These are phyloP conservation scores for Leccinum uliginosum DNA, from an alignment of 768 basidiomycete species.

Conservation along the genomic window DNA sequence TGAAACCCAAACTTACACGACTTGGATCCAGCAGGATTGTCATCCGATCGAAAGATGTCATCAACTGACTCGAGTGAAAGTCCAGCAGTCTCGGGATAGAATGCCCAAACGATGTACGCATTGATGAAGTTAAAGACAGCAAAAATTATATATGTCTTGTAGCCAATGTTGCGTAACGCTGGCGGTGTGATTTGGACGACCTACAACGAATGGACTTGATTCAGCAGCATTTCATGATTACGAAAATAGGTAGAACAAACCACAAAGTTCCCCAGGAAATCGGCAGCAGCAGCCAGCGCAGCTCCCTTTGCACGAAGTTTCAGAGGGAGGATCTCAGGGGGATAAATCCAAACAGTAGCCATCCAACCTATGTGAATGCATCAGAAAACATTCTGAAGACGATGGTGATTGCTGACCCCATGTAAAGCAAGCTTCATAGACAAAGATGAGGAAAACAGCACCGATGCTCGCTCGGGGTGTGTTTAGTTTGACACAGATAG, in stretches of 20 bases:
- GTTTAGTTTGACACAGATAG: conserved; percentile 5
- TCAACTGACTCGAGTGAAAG: conserved; percentile 7
- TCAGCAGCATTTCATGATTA: background rate
- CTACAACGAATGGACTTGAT: background rate
- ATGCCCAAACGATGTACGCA: background rate
- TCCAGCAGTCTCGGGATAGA: conserved; percentile 5
- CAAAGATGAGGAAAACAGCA: conserved; percentile 9
- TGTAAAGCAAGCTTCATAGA: conserved; percentile 6
- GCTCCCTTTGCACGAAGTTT: conserved; percentile 7
- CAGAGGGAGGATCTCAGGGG: conserved; percentile 7
- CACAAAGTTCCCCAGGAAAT: conserved; percentile 8
- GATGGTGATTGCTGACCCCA: conserved; percentile 1
- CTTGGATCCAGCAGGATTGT: background rate
- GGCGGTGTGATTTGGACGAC: conserved; percentile 10
- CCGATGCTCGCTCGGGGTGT: conserved; percentile 1
- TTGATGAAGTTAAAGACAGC: background rate
- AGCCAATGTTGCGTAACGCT: conserved; percentile 7
- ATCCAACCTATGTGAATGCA: conserved; percentile 1
- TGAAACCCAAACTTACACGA: background rate
- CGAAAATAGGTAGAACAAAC: background rate
- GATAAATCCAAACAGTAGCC: conserved; percentile 9
- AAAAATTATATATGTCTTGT: conserved; percentile 7
- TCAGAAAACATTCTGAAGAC: background rate
- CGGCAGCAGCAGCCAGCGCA: conserved; percentile 1
- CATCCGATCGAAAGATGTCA: background rate